Percentiles rank a stretch among this genome's conserved stretches.
These are phyloP conservation scores for Fibroporia radiculosa DNA, from an alignment of 768 basidiomycete genomes.

Conservation along the genomic window DNA sequence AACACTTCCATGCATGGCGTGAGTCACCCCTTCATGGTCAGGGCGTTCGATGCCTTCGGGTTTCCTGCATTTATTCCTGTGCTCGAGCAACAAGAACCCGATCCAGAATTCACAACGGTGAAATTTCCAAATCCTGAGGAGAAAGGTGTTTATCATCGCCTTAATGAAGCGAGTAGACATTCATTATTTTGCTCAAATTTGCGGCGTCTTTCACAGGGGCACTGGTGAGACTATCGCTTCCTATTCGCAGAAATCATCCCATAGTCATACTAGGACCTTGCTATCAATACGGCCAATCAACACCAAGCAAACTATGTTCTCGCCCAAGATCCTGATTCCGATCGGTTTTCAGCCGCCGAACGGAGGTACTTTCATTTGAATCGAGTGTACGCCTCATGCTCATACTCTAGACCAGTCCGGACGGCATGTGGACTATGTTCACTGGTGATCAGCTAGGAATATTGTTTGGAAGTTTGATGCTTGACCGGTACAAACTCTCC, in stretches of 20 bases:
- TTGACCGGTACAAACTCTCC: conserved; percentile 37
- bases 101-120: conserved; percentile 84
- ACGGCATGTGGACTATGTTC: conserved; percentile 61
- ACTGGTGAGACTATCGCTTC: too few relatives aligned
- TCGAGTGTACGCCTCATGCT: not conserved
- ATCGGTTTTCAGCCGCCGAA: conserved; percentile 76
- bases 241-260: not conserved
- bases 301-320: conserved; percentile 56
- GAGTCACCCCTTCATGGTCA: conserved; percentile 52
- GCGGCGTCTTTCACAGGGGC: conserved; percentile 14
- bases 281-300: conserved; percentile 51
- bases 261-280: conserved; percentile 47
- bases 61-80: conserved; percentile 57
- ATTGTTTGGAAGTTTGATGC: conserved; percentile 40
- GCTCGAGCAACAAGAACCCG: conserved; percentile 57
- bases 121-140: conserved; percentile 88
- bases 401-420: conserved; percentile 21
- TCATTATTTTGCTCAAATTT: not conserved
- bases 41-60: conserved; percentile 52
- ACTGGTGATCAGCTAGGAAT: conserved; percentile 82
- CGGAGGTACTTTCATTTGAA: conserved; percentile 38
- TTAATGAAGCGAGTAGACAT: conserved; percentile 1
- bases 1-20: conserved; percentile 93
- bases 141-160: conserved; percentile 42
- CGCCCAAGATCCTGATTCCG: conserved; percentile 87